phyloP scores from a whole-genome alignment of 345 rosid genomes.

The Eucalyptus marginata region DNA sequence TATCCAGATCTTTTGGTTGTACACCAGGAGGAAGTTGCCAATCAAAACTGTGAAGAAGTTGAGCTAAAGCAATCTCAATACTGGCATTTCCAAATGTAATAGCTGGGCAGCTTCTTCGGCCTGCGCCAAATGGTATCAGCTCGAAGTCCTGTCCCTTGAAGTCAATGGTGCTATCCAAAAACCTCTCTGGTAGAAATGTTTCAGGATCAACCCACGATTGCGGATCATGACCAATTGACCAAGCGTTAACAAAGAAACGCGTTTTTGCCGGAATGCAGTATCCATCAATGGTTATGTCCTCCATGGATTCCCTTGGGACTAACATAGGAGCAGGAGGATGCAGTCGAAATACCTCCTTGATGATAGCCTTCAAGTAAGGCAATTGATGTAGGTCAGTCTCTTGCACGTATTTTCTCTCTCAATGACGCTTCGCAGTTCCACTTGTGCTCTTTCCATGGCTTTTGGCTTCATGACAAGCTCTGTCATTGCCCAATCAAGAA shows the following conservation, averaged over 20 bases:
- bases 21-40: conserved; percentile 37
- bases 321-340: conserved; percentile 46
- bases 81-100: conserved; percentile 22
- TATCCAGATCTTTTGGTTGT: conserved; percentile 13
- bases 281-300: conserved; percentile 24
- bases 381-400: conserved; percentile 30
- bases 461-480: conserved; percentile 24
- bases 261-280: conserved; percentile 31
- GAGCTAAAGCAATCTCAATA: conserved; percentile 34
- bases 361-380: conserved; percentile 28
- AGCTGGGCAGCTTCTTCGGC: conserved; percentile 42
- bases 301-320: conserved; percentile 47
- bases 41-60: conserved; percentile 40
- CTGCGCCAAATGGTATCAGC: conserved; percentile 44
- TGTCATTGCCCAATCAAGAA: conserved; percentile 32
- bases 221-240: conserved; percentile 33
- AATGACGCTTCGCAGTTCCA: conserved; percentile 19
- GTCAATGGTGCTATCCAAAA: conserved; percentile 20
- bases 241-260: conserved; percentile 15
- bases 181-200: conserved; percentile 35
- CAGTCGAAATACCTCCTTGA: conserved; percentile 38
- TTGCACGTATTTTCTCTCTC: conserved; percentile 10
- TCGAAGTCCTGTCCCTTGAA: conserved; percentile 37
- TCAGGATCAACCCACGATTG: conserved; percentile 27
- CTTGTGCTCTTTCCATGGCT: conserved; percentile 24